phyloP scores from a whole-genome alignment of 768 basidiomycete species.

The Leccinellum rugosiceps region DNA sequence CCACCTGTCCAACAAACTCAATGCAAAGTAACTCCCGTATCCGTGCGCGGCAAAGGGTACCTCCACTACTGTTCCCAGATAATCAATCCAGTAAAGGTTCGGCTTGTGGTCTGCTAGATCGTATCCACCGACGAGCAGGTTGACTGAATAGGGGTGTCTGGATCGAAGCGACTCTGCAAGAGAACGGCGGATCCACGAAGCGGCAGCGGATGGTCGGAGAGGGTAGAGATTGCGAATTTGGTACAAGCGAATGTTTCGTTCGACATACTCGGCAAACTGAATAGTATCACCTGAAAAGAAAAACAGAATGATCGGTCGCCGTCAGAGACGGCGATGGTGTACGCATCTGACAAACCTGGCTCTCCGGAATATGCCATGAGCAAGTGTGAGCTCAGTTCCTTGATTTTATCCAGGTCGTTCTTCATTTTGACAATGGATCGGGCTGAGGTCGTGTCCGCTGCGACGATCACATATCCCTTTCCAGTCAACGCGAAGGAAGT shows the following conservation, averaged over 20 bases:
- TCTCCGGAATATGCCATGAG: constrained; percentile 96
- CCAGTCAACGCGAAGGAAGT: constrained; percentile 88
- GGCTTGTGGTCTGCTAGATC: constrained; percentile 74
- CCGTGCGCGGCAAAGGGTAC: constrained; percentile 96
- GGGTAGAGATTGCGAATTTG: constrained; percentile 92
- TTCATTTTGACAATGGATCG: constrained; percentile 99
- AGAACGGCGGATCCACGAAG: constrained; percentile 91
- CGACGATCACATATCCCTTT: constrained; percentile 90
- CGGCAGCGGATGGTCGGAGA: constrained; percentile 86
- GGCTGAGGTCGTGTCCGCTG: constrained; percentile 85
- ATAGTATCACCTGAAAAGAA: constrained; percentile 77
- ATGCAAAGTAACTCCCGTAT: constrained; percentile 88
- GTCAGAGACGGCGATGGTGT: not conserved
- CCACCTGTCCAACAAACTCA: constrained; percentile 89
- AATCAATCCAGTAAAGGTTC: constrained; percentile 93
- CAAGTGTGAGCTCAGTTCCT: constrained; percentile 82
- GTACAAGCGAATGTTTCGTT: constrained; percentile 93
- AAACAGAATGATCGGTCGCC: not conserved
- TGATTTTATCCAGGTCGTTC: constrained; percentile 94
- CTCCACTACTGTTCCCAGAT: constrained; percentile 83
- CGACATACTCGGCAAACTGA: constrained; percentile 94
- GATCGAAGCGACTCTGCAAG: constrained; percentile 90
- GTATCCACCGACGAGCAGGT: constrained; percentile 90
- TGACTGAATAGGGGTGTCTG: constrained; percentile 84
- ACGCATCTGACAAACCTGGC: constrained; percentile 54